A percentile compares a stretch with the other conserved stretches of the same genome.
Evolutionary conservation across 345 rosid genomes (phyloP).

Genomic region (Pelargonium nanum): DNA sequence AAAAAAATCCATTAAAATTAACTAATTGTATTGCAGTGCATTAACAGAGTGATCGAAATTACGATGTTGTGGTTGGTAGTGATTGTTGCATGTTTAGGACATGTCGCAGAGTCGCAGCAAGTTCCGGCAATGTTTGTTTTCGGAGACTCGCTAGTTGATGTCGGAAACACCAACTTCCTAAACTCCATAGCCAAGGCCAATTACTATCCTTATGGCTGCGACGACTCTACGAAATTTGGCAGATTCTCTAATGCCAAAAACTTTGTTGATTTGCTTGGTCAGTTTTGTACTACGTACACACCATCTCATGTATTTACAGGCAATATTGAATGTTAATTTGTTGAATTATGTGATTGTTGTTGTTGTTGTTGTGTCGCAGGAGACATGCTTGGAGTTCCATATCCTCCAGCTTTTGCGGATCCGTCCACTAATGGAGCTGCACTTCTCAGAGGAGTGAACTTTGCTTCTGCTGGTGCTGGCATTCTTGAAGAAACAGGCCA

Average conservation of each 20-base stretch:
- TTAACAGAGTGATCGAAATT: no score
- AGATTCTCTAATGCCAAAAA: constrained; percentile 75
- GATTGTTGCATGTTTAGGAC: no score
- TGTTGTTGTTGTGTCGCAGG: constrained; percentile 23
- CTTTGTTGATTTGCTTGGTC: constrained; percentile 64
- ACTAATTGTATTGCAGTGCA: no score
- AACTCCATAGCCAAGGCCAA: constrained; percentile 59
- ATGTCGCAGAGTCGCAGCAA: constrained; percentile 6
- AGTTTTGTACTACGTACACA: neutral
- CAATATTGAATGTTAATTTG: neutral
- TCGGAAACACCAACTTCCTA: constrained; percentile 58
- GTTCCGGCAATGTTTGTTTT: constrained; percentile 74
- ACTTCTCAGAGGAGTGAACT: constrained; percentile 53
- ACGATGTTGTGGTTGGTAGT: no score
- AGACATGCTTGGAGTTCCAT: constrained; percentile 51
- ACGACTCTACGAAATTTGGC: constrained; percentile 51
- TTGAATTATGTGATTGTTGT: neutral
- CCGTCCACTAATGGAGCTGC: constrained; percentile 27
- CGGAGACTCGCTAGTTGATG: constrained; percentile 68
- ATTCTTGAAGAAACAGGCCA: constrained; percentile 63
- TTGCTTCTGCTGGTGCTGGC: constrained; percentile 88
- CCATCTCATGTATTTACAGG: neutral
- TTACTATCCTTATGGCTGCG: constrained; percentile 67
- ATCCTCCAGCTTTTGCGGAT: constrained; percentile 41
- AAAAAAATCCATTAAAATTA: no score